These are phyloP conservation scores for Verticillium nubilum DNA, from an alignment of 2,329 filamentous ascomycete species.

Conservation along the genomic window DNA sequence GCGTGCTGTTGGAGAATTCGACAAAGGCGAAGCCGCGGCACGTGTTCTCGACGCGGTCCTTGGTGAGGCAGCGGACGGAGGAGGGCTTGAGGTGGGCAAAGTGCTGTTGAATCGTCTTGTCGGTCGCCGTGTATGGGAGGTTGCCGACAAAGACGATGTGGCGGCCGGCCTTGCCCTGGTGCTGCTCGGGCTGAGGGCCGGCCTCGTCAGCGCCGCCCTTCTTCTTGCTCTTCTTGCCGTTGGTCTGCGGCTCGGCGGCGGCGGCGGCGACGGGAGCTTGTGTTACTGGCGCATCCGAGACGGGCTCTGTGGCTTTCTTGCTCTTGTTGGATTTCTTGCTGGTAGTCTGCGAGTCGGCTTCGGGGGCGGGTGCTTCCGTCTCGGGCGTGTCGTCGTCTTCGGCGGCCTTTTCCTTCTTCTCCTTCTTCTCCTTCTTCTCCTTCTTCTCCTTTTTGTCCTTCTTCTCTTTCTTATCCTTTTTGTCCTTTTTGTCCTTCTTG, in stretches of 20 bases:
- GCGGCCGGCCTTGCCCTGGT: conserved; percentile 39
- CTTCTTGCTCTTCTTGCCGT: conserved; percentile 4
- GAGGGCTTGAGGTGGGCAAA: conserved; percentile 70
- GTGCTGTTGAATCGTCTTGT: conserved; percentile 63
- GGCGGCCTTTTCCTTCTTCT: conserved; percentile 15
- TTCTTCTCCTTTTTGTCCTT: conserved; percentile 13
- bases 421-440: conserved; percentile 11
- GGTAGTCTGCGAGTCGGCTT: conserved; percentile 13
- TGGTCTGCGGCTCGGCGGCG: conserved; percentile 3
- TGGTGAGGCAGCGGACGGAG: conserved; percentile 67
- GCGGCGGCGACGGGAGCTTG: conserved; percentile 3
- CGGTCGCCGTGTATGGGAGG: conserved; percentile 78
- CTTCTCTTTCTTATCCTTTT: conserved; percentile 24
- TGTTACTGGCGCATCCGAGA: conserved; percentile 3
- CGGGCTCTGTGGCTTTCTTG: conserved; percentile 28
- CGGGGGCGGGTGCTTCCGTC: not conserved
- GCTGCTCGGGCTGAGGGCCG: conserved; percentile 3
- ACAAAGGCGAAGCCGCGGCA: conserved; percentile 80
- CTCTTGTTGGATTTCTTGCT: conserved; percentile 22
- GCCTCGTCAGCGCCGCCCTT: conserved; percentile 15
- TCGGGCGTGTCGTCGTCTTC: conserved; percentile 7
- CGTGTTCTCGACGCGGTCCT: conserved; percentile 55
- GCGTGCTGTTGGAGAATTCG: conserved; percentile 80
- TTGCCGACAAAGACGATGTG: conserved; percentile 84
- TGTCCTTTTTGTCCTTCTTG: conserved; percentile 24